phyloP scores from a whole-genome alignment of 208 protist species.

The Blechomonas ayalai region DNA sequence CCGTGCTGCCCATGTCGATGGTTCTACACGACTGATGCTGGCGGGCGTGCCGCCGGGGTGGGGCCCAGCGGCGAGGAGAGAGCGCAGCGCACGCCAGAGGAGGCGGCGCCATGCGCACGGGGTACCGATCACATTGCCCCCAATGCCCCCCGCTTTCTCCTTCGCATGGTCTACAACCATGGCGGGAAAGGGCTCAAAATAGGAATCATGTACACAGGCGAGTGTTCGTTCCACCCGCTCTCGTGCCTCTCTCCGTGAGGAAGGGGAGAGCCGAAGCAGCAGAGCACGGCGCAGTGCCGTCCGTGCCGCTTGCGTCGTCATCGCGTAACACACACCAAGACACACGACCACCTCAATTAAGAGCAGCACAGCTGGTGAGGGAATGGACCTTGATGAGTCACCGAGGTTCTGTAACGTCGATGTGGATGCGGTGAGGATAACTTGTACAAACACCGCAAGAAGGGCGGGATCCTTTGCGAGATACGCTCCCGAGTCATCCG shows the following conservation, averaged over 20 bases:
- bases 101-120: constrained; percentile 28
- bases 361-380: constrained; percentile 3
- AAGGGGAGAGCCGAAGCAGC: constrained; percentile 10
- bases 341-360: constrained; percentile 4
- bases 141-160: constrained; percentile 2
- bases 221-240: constrained; percentile 5
- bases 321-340: constrained; percentile 9
- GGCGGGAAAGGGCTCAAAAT: constrained; percentile 26
- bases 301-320: constrained; percentile 15
- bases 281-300: constrained; percentile 12
- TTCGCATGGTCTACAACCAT: constrained; percentile 16
- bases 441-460: constrained; percentile 18
- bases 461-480: constrained; percentile 9
- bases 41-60: too few relatives aligned
- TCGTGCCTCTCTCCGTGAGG: constrained; percentile 21
- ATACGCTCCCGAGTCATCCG: constrained; percentile 7
- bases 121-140: background rate
- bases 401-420: background rate
- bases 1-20: too few relatives aligned
- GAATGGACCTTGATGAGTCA: background rate
- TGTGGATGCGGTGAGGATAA: constrained; percentile 11
- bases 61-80: constrained; percentile 13
- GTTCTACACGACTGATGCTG: too few relatives aligned
- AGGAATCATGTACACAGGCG: constrained; percentile 6
- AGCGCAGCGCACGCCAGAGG: constrained; percentile 17